Evolutionary conservation across 805 yeast species (phyloP).

Genomic region (Lachancea sp.): DNA sequence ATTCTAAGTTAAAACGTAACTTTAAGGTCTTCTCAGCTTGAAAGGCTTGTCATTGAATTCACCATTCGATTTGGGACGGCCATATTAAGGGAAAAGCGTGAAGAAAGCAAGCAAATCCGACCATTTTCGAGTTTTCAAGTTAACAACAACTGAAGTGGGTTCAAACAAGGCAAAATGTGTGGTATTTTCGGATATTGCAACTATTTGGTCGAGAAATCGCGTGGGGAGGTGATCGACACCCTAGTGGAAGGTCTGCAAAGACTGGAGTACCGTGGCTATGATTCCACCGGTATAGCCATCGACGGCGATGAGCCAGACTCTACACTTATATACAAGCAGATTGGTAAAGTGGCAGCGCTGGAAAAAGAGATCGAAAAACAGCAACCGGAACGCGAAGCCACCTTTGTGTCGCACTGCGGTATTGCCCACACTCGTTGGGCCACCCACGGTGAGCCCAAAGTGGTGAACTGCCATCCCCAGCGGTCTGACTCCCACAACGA

Average conservation of each 20-base stretch:
- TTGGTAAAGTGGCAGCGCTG: constrained; percentile 85
- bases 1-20: too few species aligned
- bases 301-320: constrained; percentile 79
- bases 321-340: constrained; percentile 70
- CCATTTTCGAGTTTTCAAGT: too few species aligned
- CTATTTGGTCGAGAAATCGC: constrained; percentile 81
- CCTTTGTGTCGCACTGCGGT: constrained; percentile 82
- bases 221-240: constrained; percentile 89
- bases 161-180: constrained; percentile 46
- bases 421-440: constrained; percentile 99
- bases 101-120: too few species aligned
- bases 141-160: too few species aligned
- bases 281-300: constrained; percentile 92
- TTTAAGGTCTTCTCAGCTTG: too few species aligned
- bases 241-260: constrained; percentile 81
- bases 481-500: constrained; percentile 77
- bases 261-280: constrained; percentile 96
- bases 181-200: constrained; percentile 98
- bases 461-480: constrained; percentile 91
- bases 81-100: too few species aligned
- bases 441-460: constrained; percentile 92
- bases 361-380: constrained; percentile 51
- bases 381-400: constrained; percentile 51
- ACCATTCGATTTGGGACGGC: too few species aligned
- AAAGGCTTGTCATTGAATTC: too few species aligned